Base-by-base conservation (phyloP, 805 yeast species). In the Maudiozyma barnettii region DNA sequence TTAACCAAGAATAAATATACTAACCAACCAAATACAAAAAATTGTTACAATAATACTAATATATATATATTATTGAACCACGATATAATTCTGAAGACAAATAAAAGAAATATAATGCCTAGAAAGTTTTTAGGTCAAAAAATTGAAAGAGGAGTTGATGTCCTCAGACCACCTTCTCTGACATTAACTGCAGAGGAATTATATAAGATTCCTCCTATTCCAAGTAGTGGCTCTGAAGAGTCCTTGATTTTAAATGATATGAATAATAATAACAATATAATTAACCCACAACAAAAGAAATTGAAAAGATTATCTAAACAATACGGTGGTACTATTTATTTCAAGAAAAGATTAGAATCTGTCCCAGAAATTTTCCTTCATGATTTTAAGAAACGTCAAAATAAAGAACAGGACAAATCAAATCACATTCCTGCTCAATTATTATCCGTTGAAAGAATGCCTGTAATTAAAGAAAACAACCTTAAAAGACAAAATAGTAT, bases 291-390 rank as follows among this genome's bases (percentile, higher is more conserved):
- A 23, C 38, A 30, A 33, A 47, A 41, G 20, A 39, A 39, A 39
- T 44, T 41, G 21, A 50, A 48, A 31, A 51, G 50, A 35, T 23
- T 58, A 14, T 55, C 60, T 16, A 45, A 55, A n/a, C 55, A 51
- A 41, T 55, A 52, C 47, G 58, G 64, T n/a, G 64, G 65, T 12
- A 63, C 67, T 0, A 41, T 60, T 2, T 54, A 39, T 29, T 42
- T 63, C 36, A 59, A 53, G 45, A 49, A 59, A 47, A 51, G 67
- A 38, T 49, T 63, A 23, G 62, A 57, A 29, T 60, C 65, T 1
- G 65, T 63, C 4, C 67, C 67, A 13, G 66, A 61, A 45, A 50
- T 63, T 12, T 55, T 61, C 26, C 39, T 60, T 18, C 62, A 54
- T 44, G 60, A 59, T 41, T 51, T 55, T 19, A 55, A 54, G 12